Base-by-base conservation (phyloP, 108 stramenopile genomes). In the Craspedostauros australis region DNA sequence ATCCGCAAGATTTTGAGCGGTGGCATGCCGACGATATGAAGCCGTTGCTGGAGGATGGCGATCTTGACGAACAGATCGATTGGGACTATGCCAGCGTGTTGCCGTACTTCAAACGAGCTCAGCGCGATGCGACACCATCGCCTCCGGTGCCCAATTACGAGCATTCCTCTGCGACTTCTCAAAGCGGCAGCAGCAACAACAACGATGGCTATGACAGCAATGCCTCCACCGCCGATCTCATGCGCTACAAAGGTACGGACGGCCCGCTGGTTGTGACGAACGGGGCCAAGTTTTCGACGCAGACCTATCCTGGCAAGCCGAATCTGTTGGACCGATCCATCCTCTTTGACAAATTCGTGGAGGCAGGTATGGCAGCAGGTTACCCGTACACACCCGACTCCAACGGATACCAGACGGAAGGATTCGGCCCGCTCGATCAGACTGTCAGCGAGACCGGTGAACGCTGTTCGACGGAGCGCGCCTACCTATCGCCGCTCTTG, bases 211-310 rank as follows among this genome's bases (percentile, higher is more conserved):
- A 26, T 27, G 16, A 40, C 18, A n/a, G 16, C 7, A 20, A 24
- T 21, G 36, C 8, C 37, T 14, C 38, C 7, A 22, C 9, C 37
- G n/a, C n/a, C n/a, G 53, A 43, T 15, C 5, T 15, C 20, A 21
- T 40, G 6, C 7, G 37, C 53, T 59, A 49, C 32, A 36, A 36
- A 5, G 57, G 53, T 25, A 25, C 11, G 6, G 51, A 39, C 6
- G 67, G 67, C n/a, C 60, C 60, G 5, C 41, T 68, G 5, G 16
- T 62, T 32, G 67, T 68, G 7, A 68, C 51, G 12, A 55, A 62
- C 37, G 48, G 54, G 18, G 50, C 21, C 20, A 28, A 22, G n/a
- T n/a, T n/a, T n/a, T n/a, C n/a, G n/a, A n/a, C n/a, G n/a, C n/a
- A n/a, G n/a, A n/a, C n/a, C n/a, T n/a, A n/a, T n/a, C n/a, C n/a